Percentiles rank a stretch among this genome's conserved stretches.
Evolutionary conservation across 305 asterid species (phyloP).

Genomic region (Fraxinus floribunda): DNA sequence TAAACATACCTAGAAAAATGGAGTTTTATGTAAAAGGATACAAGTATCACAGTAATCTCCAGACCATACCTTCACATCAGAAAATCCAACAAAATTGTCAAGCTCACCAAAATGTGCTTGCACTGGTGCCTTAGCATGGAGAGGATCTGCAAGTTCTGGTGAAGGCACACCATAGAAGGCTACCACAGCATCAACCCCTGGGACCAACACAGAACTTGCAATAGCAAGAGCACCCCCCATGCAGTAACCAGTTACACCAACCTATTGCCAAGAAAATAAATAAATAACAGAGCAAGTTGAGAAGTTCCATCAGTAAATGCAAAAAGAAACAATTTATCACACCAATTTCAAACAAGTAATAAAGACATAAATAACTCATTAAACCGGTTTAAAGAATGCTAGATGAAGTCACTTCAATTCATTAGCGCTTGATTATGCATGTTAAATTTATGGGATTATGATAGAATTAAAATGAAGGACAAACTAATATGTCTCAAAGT

Average conservation of each 20-base stretch:
- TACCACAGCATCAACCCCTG: conserved; percentile 79
- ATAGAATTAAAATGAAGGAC: background rate
- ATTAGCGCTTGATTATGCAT: background rate
- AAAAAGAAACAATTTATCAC: background rate
- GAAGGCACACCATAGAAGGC: conserved; percentile 95
- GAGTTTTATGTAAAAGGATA: background rate
- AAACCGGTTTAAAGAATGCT: background rate
- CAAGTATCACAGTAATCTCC: background rate
- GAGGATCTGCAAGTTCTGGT: conserved; percentile 79
- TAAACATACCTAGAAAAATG: background rate
- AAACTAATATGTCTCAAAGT: background rate
- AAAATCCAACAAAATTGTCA: conserved; percentile 73
- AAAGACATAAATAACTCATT: background rate
- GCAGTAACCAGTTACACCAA: conserved; percentile 91
- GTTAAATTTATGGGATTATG: background rate
- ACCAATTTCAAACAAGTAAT: background rate
- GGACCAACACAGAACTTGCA: conserved; percentile 88
- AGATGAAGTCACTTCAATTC: background rate
- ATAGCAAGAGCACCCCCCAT: conserved; percentile 98
- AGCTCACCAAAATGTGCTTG: conserved; percentile 97
- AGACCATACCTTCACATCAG: conserved; percentile 71
- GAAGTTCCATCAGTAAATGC: background rate
- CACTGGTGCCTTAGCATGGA: conserved; percentile 78
- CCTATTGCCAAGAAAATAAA: conserved; percentile 29
- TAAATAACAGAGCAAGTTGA: background rate